phyloP scores from a whole-genome alignment of 352 stramenopile genomes.

The Globisporangium ultimum region DNA sequence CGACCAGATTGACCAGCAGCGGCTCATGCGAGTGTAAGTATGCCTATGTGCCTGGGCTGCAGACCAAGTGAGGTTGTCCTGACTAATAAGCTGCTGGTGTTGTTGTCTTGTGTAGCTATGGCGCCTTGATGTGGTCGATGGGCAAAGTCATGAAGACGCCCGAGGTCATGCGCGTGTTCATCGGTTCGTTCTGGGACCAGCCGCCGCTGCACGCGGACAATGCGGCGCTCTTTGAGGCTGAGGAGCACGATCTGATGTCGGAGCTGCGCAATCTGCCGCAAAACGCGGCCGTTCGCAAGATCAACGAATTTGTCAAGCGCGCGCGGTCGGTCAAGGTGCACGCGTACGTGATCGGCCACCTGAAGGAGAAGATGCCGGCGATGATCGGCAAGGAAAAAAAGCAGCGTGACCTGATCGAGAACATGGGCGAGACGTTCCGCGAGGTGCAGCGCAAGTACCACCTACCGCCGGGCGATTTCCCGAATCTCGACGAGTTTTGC shows the following conservation, averaged over 20 bases:
- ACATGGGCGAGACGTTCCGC: constrained; percentile 95
- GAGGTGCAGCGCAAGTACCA: constrained; percentile 97
- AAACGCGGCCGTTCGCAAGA: constrained; percentile 93
- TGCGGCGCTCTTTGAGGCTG: constrained; percentile 93
- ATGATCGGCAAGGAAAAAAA: constrained; percentile 98
- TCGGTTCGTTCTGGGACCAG: constrained; percentile 98
- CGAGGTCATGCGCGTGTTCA: constrained; percentile 98
- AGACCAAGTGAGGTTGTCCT: too few species aligned
- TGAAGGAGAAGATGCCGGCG: constrained; percentile 95
- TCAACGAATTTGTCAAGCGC: constrained; percentile 95
- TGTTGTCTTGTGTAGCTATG: constrained; percentile 81
- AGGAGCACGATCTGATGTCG: constrained; percentile 97
- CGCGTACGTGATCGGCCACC: constrained; percentile 96
- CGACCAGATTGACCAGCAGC: constrained; percentile 97
- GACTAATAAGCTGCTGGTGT: background rate
- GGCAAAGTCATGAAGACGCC: constrained; percentile 97
- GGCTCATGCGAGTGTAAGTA: constrained; percentile 93
- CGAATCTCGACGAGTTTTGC: constrained; percentile 88
- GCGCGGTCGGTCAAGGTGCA: constrained; percentile 95
- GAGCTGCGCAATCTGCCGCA: constrained; percentile 95
- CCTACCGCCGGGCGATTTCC: constrained; percentile 93
- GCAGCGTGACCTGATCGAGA: constrained; percentile 93
- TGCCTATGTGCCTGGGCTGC: background rate
- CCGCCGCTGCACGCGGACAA: constrained; percentile 86
- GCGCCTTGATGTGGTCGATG: constrained; percentile 97